Evolutionary conservation across 1,139 yeast species (phyloP).

Genomic region (Hansenula lynferdii): DNA sequence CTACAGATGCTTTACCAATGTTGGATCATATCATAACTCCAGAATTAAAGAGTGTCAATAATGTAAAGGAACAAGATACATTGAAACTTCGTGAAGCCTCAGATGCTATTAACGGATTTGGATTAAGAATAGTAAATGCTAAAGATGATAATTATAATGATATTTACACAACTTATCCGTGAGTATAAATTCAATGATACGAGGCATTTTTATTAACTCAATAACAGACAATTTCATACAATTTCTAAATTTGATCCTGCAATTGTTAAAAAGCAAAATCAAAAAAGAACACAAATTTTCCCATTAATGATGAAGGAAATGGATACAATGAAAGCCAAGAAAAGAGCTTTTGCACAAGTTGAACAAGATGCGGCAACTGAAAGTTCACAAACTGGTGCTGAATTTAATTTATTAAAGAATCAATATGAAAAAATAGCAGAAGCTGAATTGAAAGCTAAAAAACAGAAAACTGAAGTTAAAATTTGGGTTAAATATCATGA

Average conservation of each 20-base stretch:
- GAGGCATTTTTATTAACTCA: too few species aligned
- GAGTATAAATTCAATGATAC: too few species aligned
- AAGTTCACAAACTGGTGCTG: conserved; percentile 24
- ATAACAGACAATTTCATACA: conserved; percentile 15
- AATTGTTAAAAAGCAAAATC: conserved; percentile 14
- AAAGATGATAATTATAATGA: conserved; percentile 24
- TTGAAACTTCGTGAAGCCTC: conserved; percentile 23
- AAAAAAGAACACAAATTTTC: conserved; percentile 25
- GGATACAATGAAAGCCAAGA: conserved; percentile 32
- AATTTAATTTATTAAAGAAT: conserved; percentile 32
- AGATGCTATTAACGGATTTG: conserved; percentile 26
- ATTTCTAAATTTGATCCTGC: conserved; percentile 19
- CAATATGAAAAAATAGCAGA: conserved; percentile 25
- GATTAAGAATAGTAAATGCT: conserved; percentile 23
- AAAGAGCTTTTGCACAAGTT: conserved; percentile 29
- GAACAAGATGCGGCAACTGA: conserved; percentile 24
- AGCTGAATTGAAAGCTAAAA: conserved; percentile 15
- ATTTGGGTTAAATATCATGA: conserved; percentile 94
- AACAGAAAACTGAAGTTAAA: conserved; percentile 27
- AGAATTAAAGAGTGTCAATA: conserved; percentile 26
- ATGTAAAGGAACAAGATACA: conserved; percentile 20
- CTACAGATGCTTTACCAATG: conserved; percentile 40
- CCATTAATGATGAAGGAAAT: conserved; percentile 34
- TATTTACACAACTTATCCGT: conserved; percentile 27
- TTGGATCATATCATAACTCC: conserved; percentile 44